Evolutionary conservation across 495 filamentous ascomycete genomes (phyloP), one percentile per base, ranked within the genome.

Genomic region (Hypoxylon fuscum): DNA sequence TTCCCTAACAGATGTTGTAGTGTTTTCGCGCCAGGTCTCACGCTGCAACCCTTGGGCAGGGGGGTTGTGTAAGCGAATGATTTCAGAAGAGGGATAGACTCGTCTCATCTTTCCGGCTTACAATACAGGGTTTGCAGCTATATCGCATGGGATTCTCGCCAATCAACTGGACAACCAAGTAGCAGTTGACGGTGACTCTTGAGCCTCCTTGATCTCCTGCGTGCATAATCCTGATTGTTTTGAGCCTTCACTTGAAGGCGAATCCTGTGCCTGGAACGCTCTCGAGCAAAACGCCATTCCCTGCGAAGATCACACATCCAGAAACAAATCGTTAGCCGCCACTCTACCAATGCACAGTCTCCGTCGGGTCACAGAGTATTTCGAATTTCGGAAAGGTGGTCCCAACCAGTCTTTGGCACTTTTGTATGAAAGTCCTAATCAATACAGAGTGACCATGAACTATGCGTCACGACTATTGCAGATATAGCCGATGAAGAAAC

Each of bases 291-390:
- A 49, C 42, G 18, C 44, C 22, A 25, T 54, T 38, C 51, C 52
- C 56, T 51, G 66, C 42, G 59, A 32, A 55, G 58, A 69, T 77
- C 69, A 77, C 34, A 60, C 65, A 59, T 47, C 64, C 40, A 53
- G 4, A 27, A 3, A 27, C 25, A 3, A 25, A 47, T 49, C 29
- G 48, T 34, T 61, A 66, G 21, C 63, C 57, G 63, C 63, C 51
- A 53, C 25, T 49, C 42, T 55, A 42, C 51, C 57, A 37, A 43
- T 23, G 32, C 20, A 45, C 42, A 22, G 1, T 35, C 41, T 43
- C 57, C 52, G 54, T 56, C 58, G 63, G 35, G 56, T 66, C 62
- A 50, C 22, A 37, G 12, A 52, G 43, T 51, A 46, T 52, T 27
- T 60, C 51, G 62, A 38, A 54, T 51, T 51, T 52, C 51, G 56